Base-by-base conservation (phyloP, 371 early-diverging fungal species). In the Chytridiales sp. region DNA sequence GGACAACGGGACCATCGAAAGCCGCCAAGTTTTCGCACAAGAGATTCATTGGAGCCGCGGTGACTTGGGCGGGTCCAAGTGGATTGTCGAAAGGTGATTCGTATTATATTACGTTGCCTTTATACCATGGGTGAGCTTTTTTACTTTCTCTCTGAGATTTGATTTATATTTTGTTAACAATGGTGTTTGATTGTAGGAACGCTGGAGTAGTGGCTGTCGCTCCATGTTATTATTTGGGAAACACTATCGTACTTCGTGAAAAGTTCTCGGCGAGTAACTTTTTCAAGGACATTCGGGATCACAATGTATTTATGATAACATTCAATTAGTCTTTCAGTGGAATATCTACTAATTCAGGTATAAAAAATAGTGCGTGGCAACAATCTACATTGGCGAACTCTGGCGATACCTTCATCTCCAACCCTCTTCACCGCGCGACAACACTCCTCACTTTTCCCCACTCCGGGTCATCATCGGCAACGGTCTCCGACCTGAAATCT, bases 401-500 rank as follows among this genome's bases (percentile, higher is more conserved):
- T 84, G 85, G 57, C 70, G 88, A 50, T 88, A 87, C 61, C 69
- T 88, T 22, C 61, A 83, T 21, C 68, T 72, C 40, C 70, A 71
- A 17, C 82, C 85, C 0, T 61, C 70, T 3, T 66, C 71, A 6
- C 75, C 81, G 6, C 47, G 65, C 26, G 87, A 87, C 39, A 72
- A 71, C 29, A 69, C 17, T 77, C 82, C 51, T 53, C 64, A 4
- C 66, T 54, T 59, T 35, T 40, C 48, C 24, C 58, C 59, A 1
- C 47, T 75, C 30, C 74, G 84, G 1, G 57, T 84, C 26, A 80
- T 78, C 8, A 80, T 85, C 51, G 89, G 89, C 30, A 88, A 88
- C 62, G 89, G 89, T 3, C 79, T 88, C 68, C 72, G 85, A 0
- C 75, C 81, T 29, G 89, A 88, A 51, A 78, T 87, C n/a, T 88